Evolutionary conservation across 192 early-diverging fungal species (phyloP).

Genomic region (Gonapodya sp.): DNA sequence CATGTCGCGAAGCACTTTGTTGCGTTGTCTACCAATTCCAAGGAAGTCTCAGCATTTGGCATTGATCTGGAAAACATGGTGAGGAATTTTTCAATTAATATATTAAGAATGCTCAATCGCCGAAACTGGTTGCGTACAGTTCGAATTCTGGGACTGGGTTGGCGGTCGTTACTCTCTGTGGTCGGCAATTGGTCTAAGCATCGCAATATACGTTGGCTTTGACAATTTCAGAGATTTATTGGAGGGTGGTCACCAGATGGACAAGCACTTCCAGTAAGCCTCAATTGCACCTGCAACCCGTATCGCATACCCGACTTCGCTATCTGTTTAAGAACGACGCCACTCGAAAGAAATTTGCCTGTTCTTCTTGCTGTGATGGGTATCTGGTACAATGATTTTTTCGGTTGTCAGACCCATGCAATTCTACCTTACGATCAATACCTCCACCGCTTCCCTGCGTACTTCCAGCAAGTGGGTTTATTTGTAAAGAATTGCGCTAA

Average conservation of each 20-base stretch:
- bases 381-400: slow-evolving; percentile 99
- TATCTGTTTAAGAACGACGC: slow-evolving; percentile 44
- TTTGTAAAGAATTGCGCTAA: background rate
- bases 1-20: slow-evolving; percentile 99
- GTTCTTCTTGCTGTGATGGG: slow-evolving; percentile 80
- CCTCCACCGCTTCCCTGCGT: slow-evolving; percentile 93
- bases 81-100: background rate
- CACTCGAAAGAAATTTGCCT: slow-evolving; percentile 89
- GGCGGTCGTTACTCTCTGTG: slow-evolving; percentile 98
- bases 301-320: background rate
- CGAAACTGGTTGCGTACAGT: slow-evolving; percentile 25
- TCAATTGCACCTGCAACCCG: background rate
- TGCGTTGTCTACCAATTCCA: slow-evolving; percentile 90
- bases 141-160: slow-evolving; percentile 99
- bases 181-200: slow-evolving; percentile 98
- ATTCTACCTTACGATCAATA: slow-evolving; percentile 99
- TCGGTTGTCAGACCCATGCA: slow-evolving; percentile 82
- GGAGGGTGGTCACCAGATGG: slow-evolving; percentile 90
- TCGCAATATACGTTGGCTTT: slow-evolving; percentile 87
- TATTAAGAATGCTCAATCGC: too few relatives aligned
- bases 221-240: slow-evolving; percentile 91
- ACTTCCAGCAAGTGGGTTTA: slow-evolving; percentile 79
- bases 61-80: slow-evolving; percentile 91
- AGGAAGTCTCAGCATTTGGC: slow-evolving; percentile 81
- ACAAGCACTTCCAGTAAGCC: slow-evolving; percentile 67